Percentiles rank a stretch among this genome's conserved stretches.
phyloP scores from a whole-genome alignment of 148 eudicot genomes.

The Selenicereus undatus region DNA sequence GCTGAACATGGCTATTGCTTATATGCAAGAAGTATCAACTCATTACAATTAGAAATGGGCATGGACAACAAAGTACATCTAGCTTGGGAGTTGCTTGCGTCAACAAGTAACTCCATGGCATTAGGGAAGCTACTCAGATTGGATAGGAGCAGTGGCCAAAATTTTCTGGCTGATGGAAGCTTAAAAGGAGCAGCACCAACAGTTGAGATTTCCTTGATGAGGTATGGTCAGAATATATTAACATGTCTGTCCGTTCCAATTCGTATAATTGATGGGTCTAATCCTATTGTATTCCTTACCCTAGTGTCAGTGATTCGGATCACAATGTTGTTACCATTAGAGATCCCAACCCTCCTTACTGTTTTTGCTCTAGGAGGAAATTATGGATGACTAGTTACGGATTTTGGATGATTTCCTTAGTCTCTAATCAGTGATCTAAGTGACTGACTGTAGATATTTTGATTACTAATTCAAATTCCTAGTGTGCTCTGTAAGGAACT shows the following conservation, averaged over 20 bases:
- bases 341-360: too few relatives aligned
- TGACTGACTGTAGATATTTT: too few relatives aligned
- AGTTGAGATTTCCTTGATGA: constrained; percentile 25
- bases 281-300: background rate
- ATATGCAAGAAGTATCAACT: constrained; percentile 51
- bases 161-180: constrained; percentile 11
- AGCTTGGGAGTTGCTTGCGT: constrained; percentile 64
- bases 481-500: too few relatives aligned
- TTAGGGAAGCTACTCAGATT: constrained; percentile 64
- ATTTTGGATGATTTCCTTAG: background rate
- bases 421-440: too few relatives aligned
- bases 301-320: background rate
- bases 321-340: background rate
- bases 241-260: constrained; percentile 8
- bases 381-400: background rate
- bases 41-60: constrained; percentile 41
- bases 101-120: constrained; percentile 55
- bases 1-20: constrained; percentile 79
- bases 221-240: constrained; percentile 36
- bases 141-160: constrained; percentile 28
- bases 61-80: constrained; percentile 41
- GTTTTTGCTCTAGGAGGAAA: background rate
- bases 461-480: too few relatives aligned
- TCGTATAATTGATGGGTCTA: background rate
- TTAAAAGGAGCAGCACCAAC: constrained; percentile 24